Base-by-base conservation (phyloP, 805 yeast species). In the Isabelozyma pseudorhagii region DNA sequence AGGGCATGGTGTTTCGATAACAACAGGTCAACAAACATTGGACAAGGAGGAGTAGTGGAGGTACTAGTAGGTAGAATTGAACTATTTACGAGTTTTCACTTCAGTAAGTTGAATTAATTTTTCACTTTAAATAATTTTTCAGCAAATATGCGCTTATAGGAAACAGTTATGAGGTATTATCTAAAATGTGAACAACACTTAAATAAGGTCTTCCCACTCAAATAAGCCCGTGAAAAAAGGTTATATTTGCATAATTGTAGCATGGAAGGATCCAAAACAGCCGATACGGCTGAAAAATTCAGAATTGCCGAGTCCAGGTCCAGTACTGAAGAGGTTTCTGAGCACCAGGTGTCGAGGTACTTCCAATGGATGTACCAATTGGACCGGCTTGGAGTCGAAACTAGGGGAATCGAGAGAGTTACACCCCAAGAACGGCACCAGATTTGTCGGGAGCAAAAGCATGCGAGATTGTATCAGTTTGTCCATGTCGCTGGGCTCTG, bases 321-420 rank as follows among this genome's bases (percentile, higher is more conserved):
- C 25, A 21, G 25, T 2, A 21, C 25, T 21, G 25, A 21, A 21
- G 25, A 9, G 36, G 36, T 31, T 31, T 8, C 36, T 31, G 36
- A 31, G 36, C 18, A 8, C 17, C 40, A 15, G 17, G 17, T 38
- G 40, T 38, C 18, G 18, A 40, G 18, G 17, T 46, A 47, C 41
- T 45, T 54, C 10, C 15, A 48, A 3, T 61, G 67, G 67, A 43
- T 50, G 4, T 54, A 59, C 45, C 53, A 61, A 47, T 54, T 66
- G 7, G 71, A 64, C 42, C 29, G 42, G 14, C 51, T 66, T 25
- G 74, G 74, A 1, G 55, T 69, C 4, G 75, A 69, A 48, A 57
- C 59, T 17, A 54, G 70, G 49, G 75, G 75, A 1, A 69, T 70
- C 17, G 72, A 70, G 48, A 47, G 74, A 42, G 68, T 68, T 1